A percentile compares a stretch with the other conserved stretches of the same genome.
phyloP scores from a whole-genome alignment of 73 alveolate genomes.

The Stentor coeruleus region DNA sequence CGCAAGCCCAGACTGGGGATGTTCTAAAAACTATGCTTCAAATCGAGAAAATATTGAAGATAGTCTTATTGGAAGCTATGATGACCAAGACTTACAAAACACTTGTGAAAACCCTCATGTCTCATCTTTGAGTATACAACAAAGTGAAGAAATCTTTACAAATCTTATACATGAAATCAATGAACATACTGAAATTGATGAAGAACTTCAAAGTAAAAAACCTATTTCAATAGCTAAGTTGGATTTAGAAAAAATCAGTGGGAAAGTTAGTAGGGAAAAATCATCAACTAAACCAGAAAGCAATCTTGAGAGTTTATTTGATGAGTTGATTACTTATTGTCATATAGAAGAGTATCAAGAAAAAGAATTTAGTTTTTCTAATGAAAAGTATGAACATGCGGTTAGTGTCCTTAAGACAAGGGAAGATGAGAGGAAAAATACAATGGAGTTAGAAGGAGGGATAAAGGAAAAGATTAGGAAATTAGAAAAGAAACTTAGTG shows the following conservation, averaged over 20 bases:
- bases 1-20: constrained; percentile 27
- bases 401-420: background rate
- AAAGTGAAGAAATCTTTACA: background rate
- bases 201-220: background rate
- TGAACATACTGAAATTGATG: background rate
- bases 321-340: constrained; percentile 10
- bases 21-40: background rate
- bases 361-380: constrained; percentile 9
- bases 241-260: background rate
- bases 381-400: constrained; percentile 18
- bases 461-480: background rate
- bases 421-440: background rate
- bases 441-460: background rate
- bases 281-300: constrained; percentile 9
- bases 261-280: background rate
- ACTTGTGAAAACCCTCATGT: too few relatives aligned
- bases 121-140: too few relatives aligned
- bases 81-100: too few relatives aligned
- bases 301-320: constrained; percentile 11
- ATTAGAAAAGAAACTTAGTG: background rate
- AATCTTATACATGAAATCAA: background rate
- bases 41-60: constrained; percentile 1
- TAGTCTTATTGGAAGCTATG: too few relatives aligned
- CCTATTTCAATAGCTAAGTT: background rate
- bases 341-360: background rate